Conservation (phyloP, 2,329 filamentous ascomycete genomes). For the Aspergillus pseudotamarii region DNA sequence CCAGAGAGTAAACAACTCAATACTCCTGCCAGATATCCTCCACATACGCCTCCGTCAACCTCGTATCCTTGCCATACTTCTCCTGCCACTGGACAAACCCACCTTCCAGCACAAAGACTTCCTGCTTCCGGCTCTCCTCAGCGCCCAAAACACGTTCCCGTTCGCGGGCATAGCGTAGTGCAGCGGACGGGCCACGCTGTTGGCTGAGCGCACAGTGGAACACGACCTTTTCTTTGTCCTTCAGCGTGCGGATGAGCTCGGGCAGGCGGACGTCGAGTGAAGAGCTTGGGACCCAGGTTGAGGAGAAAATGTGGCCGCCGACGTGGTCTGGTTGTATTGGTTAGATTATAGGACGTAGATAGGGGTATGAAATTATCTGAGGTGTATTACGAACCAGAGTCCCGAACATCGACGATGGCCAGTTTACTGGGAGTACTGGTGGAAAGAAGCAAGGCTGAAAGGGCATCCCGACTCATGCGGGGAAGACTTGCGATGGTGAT, state of each 20-base stretch:
- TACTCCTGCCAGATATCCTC: conserved; percentile 79
- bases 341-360: not conserved
- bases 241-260: conserved; percentile 76
- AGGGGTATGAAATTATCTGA: not conserved
- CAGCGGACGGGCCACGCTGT: conserved; percentile 83
- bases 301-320: conserved; percentile 83
- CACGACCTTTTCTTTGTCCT: conserved; percentile 78
- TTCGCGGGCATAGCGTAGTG: conserved; percentile 71
- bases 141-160: conserved; percentile 56
- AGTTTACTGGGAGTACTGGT: conserved; percentile 52
- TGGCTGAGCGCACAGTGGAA: conserved; percentile 95
- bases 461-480: conserved; percentile 68
- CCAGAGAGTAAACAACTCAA: conserved; percentile 16
- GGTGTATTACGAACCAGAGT: conserved; percentile 62
- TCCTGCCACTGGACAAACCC: conserved; percentile 93
- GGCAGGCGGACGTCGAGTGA: conserved; percentile 77
- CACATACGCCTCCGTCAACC: conserved; percentile 79
- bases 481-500: conserved; percentile 65
- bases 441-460: conserved; percentile 66
- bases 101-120: conserved; percentile 77
- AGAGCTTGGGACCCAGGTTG: conserved; percentile 72
- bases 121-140: conserved; percentile 58
- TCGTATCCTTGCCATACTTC: conserved; percentile 71
- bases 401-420: conserved; percentile 86
- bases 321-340: conserved; percentile 68